A percentile compares a stretch with the other conserved stretches of the same genome.
phyloP scores from a whole-genome alignment of 306 rosid genomes.

The Gastrolobium bilobum region DNA sequence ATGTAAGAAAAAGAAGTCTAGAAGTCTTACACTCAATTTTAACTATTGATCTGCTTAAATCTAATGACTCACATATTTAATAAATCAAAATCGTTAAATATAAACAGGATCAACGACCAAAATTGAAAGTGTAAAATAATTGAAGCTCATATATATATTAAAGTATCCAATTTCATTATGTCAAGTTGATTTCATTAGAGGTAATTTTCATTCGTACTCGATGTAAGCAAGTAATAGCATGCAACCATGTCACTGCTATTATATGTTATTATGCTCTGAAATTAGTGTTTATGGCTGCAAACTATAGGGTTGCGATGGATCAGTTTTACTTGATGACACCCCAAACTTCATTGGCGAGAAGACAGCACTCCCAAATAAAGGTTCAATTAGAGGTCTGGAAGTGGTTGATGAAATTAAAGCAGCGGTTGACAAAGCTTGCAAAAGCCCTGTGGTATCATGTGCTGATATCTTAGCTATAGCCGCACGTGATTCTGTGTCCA shows the following conservation, averaged over 20 bases:
- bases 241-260: background rate
- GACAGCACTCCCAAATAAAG: constrained; percentile 57
- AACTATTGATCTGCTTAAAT: too few species aligned
- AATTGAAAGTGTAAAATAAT: too few species aligned
- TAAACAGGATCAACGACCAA: too few species aligned
- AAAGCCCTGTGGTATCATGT: constrained; percentile 53
- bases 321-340: constrained; percentile 64
- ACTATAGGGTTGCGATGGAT: constrained; percentile 78
- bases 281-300: background rate
- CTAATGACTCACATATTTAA: too few species aligned
- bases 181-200: too few species aligned
- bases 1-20: too few species aligned
- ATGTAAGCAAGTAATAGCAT: background rate
- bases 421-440: constrained; percentile 49
- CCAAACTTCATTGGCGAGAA: constrained; percentile 64
- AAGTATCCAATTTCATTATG: too few species aligned
- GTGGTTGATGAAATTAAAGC: constrained; percentile 52
- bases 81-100: too few species aligned
- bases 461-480: constrained; percentile 62
- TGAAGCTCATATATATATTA: too few species aligned
- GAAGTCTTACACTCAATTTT: too few species aligned
- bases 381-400: constrained; percentile 51
- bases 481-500: constrained; percentile 60
- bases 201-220: too few species aligned
- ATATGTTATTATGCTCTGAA: background rate